Conservation (phyloP, 169 alveolate genomes). For the Babesia divergens region DNA sequence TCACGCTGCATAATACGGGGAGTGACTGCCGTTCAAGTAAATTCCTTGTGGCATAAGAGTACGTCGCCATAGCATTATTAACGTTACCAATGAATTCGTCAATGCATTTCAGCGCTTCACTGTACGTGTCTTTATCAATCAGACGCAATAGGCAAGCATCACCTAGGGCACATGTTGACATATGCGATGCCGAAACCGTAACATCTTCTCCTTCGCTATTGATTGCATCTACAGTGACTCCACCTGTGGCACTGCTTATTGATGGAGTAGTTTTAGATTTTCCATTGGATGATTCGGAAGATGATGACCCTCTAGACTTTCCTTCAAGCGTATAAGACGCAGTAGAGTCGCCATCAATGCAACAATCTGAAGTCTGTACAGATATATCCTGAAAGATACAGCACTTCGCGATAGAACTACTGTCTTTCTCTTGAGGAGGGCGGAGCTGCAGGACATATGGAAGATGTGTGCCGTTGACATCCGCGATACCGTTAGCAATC, state of each 20-base stretch:
- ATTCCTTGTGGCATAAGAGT: conserved; percentile 10
- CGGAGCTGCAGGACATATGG: conserved; percentile 40
- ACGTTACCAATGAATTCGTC: conserved; percentile 6
- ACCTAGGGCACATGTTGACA: conserved; percentile 24
- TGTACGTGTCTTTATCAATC: neutral
- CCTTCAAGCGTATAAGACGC: neutral
- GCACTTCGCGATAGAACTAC: neutral
- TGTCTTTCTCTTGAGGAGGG: neutral
- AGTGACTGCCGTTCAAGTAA: conserved; percentile 45
- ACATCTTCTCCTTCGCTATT: neutral
- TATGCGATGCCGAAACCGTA: neutral
- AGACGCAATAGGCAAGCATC: conserved; percentile 17
- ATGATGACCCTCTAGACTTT: no score
- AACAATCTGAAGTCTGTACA: neutral
- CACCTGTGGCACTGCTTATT: neutral
- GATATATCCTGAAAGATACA: conserved; percentile 11
- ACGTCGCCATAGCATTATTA: conserved; percentile 1
- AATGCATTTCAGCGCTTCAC: neutral
- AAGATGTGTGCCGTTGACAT: conserved; percentile 26
- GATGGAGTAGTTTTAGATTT: neutral
- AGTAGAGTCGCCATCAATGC: neutral
- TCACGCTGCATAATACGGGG: conserved; percentile 16
- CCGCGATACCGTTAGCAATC: conserved; percentile 47
- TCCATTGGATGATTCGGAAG: no score
- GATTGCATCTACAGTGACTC: neutral